Evolutionary conservation across 2,329 filamentous ascomycete species (phyloP), one percentile per base, ranked within the genome.

Genomic region (Hymenoscyphus albidus): DNA sequence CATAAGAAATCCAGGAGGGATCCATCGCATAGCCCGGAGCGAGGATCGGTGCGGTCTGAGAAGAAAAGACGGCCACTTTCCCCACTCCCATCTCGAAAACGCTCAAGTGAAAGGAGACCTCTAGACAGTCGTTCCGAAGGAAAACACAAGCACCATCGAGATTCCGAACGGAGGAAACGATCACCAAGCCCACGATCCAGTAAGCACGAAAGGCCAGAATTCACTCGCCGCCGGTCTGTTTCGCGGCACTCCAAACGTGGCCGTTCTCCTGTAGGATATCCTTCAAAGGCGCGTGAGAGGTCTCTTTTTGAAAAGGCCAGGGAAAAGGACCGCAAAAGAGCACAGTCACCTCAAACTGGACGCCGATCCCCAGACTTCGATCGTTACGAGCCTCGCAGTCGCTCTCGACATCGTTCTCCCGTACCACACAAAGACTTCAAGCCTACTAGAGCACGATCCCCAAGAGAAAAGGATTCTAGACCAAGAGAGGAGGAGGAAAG

Each of bases 1-100:
- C 73, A 72, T 59, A 76, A 75, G 64, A 74, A 73, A 61, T 73
- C 72, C 22, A 73, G 70, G 57, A 67, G 73, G 64, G 70, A 62
- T 27, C 62, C 62, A 62, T 74, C 74, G 59, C 72, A 70, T 39
- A 76, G 75, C 63, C 74, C 73, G 31, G 70, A 74, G 39, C 65
- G 68, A 60, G 67, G 62, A 13, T 64, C 64, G 38, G 71, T 70
- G 27, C 67, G 72, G 51, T 61, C 65, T 35, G 73, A 74, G 27
- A 72, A 67, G 62, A 71, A 69, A 62, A 67, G 71, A 59, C 69
- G 71, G 55, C 64, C 65, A n/a, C 22, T 68, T 39, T 73, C 74
- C 54, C 71, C 72, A 59, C 62, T 65, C 38, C 70, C 71, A 64
- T 64, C 70, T 58, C 70, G 74, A 61, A 71, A 65, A 64, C 70